Conservation (phyloP, 1,139 yeast species). For the Torulaspora globosa region DNA sequence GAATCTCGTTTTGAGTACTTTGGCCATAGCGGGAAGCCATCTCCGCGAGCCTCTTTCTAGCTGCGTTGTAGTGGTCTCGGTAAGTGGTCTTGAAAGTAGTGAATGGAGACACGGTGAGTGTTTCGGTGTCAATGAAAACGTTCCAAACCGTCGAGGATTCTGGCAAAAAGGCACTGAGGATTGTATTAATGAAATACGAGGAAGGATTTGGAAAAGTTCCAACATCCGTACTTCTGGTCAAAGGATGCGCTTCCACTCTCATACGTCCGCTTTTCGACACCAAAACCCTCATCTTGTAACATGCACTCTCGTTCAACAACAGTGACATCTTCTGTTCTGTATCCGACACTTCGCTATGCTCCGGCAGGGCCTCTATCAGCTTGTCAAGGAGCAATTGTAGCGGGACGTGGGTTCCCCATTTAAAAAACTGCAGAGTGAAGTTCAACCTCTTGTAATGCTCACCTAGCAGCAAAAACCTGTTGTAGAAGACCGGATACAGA, state of each 20-base stretch:
- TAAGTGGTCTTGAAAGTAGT: constrained; percentile 86
- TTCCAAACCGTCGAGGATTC: constrained; percentile 44
- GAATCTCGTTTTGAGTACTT: constrained; percentile 55
- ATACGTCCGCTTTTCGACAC: constrained; percentile 48
- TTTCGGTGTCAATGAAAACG: constrained; percentile 56
- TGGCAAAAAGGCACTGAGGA: constrained; percentile 30
- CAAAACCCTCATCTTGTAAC: constrained; percentile 60
- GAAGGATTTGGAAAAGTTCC: constrained; percentile 20
- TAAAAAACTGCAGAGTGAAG: constrained; percentile 53
- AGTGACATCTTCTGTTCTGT: constrained; percentile 20
- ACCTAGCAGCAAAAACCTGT: constrained; percentile 55
- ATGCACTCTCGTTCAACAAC: constrained; percentile 28
- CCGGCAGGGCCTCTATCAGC: constrained; percentile 40
- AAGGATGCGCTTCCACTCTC: constrained; percentile 47
- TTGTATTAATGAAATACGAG: constrained; percentile 24
- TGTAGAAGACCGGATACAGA: constrained; percentile 26
- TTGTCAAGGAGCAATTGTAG: constrained; percentile 43
- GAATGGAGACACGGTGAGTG: constrained; percentile 61
- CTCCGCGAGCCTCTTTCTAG: constrained; percentile 48
- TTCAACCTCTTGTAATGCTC: constrained; percentile 62
- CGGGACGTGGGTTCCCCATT: constrained; percentile 45
- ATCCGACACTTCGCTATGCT: constrained; percentile 30
- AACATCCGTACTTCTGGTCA: constrained; percentile 38
- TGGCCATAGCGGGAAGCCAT: constrained; percentile 38
- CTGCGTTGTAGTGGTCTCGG: constrained; percentile 57